Base-by-base conservation (phyloP, 345 rosid species). In the Bruguiera gymnorhiza region DNA sequence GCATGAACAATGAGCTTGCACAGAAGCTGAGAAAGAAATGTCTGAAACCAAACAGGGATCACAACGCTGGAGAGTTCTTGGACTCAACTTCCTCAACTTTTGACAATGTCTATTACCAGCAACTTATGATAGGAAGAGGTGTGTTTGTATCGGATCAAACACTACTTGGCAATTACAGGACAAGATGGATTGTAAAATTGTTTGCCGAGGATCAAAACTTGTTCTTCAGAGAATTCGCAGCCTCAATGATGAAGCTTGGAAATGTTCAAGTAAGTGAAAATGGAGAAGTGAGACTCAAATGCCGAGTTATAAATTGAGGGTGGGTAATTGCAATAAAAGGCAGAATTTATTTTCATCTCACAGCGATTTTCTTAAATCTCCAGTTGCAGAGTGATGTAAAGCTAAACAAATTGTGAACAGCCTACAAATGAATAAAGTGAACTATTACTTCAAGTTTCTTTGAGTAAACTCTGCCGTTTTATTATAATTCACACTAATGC, bases 181-280 rank as follows among this genome's bases (percentile, higher is more conserved):
- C 90, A 4, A 81, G 68, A 74, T 76, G 90, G 88, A 79, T 86
- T 26, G 96, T 89, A 10, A 83, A 87, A 76, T 71, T 70, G 23
- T 90, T 79, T 76, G 86, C 90, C 23, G 62, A 19, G 62, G 89
- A 87, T 81, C 85, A 90, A 69, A 77, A 56, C 30, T 75, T 86
- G 73, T 90, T 90, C 85, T 87, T 87, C 62, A 79, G 72, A 66
- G 96, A 86, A 78, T 89, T 93, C 68, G 86, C 81, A 3, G 72
- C 77, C 57, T 83, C 97, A 5, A 90, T 89, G 93, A 85, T 86
- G 69, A 89, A 83, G 62, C 86, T 89, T 53, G 93, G 97, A 69
- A 88, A 84, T 78, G 82, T 86, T 34, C 89, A 90, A 30, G 86
- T 86, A 15, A 68, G 74, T 37, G 86, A 86, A 78, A 70, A 68